Base-by-base conservation (phyloP, 768 basidiomycete species). In the Termitomyces heimii region DNA sequence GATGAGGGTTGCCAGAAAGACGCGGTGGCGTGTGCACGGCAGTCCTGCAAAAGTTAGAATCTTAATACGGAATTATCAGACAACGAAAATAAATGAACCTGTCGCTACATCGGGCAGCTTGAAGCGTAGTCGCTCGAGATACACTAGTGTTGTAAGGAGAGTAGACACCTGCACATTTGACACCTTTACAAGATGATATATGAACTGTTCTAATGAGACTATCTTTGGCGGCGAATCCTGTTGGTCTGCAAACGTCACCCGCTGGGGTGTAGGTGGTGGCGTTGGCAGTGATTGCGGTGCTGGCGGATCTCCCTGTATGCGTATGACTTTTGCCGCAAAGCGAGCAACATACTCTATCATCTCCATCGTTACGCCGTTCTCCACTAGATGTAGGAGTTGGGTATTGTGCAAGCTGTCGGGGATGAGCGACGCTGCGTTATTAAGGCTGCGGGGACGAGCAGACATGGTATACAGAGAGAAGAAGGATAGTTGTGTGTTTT, bases 1-100 rank as follows among this genome's bases (percentile, higher is more conserved):
- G 71, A 99, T 98, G 64, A 99, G 87, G 1, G 91, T 88, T 24
- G 96, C 96, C 63, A 99, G 82, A 74, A 99, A 98, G 53, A 99
- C 88, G 48, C 96, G 87, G 68, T 98, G 96, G 35, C 93, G 84
- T 22, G 96, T 96, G 71, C 94, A 97, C 24, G 89, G 82, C 77
- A 94, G 86, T 48, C 77, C 78, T 94, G 80, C 78, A 58, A 20
- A 32, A 51, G 14, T n/a, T 9, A 40, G 26, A 20, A 40, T 12
- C 2, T 18, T 34, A 53, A 3, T 52, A 60, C 57, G 20, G 56
- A 57, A 18, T 35, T 22, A 54, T 18, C 47, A 14, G 34, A n/a
- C 39, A 24, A 34, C 56, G 40, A 57, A 49, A 54, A 57, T 44
- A 39, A 48, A 75, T 80, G 65, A 57, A 92, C 94, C 94, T 79